A percentile compares a stretch with the other conserved stretches of the same genome.
Evolutionary conservation across 129 eudicot genomes (phyloP).

Genomic region (Arctium lappa): DNA sequence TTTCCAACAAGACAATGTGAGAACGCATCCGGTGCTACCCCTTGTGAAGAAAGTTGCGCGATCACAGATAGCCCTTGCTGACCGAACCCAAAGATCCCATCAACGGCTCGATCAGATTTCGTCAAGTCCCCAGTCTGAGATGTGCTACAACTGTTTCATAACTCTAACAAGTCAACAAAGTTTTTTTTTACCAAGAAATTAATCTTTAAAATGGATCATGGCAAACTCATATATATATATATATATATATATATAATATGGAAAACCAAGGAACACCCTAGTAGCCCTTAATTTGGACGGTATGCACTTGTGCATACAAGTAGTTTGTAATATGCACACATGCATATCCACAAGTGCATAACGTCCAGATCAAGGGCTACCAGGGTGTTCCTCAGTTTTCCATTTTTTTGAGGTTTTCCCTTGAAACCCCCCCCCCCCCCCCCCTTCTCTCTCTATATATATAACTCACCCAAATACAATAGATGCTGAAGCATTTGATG

Average conservation of each 20-base stretch:
- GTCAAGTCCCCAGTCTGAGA: constrained; percentile 85
- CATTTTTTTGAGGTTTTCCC: too few species aligned
- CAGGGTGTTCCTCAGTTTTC: too few species aligned
- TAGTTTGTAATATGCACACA: too few species aligned
- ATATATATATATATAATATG: too few species aligned
- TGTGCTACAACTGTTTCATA: constrained; percentile 79
- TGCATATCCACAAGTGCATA: too few species aligned
- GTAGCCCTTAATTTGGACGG: too few species aligned
- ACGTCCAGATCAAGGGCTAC: too few species aligned
- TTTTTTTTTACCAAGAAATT: not conserved
- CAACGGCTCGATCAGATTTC: constrained; percentile 87
- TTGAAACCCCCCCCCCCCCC: too few species aligned
- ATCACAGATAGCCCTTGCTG: constrained; percentile 92
- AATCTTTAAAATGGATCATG: not conserved
- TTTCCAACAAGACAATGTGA: constrained; percentile 93
- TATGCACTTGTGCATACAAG: too few species aligned
- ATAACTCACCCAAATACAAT: constrained; percentile 80
- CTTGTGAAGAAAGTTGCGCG: constrained; percentile 88
- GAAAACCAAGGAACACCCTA: too few species aligned
- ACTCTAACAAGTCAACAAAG: constrained; percentile 20
- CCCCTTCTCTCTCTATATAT: too few species aligned
- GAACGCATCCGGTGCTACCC: constrained; percentile 66
- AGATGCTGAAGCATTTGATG: constrained; percentile 63
- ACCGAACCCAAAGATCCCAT: constrained; percentile 96
- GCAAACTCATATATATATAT: not conserved